phyloP scores from a whole-genome alignment of 805 yeast species.

The Geotrichum ghanense region DNA sequence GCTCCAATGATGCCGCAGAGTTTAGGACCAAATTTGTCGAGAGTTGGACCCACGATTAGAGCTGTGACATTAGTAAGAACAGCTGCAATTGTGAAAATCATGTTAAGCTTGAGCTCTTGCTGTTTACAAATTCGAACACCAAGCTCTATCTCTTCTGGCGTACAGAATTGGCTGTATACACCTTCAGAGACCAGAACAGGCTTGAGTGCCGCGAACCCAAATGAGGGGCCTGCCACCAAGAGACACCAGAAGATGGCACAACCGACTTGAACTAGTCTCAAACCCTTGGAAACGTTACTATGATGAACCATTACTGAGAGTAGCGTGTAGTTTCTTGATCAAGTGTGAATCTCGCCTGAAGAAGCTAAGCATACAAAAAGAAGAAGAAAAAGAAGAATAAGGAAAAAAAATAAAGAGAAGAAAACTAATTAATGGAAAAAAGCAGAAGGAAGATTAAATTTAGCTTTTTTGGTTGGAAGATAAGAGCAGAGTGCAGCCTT shows the following conservation, averaged over 20 bases:
- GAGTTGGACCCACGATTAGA: conserved; percentile 65
- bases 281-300: background rate
- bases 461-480: too few relatives aligned
- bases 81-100: conserved; percentile 78
- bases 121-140: conserved; percentile 37
- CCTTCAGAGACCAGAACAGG: conserved; percentile 71
- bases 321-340: too few relatives aligned
- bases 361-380: too few relatives aligned
- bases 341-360: too few relatives aligned
- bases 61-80: conserved; percentile 79
- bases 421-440: too few relatives aligned
- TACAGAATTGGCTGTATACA: conserved; percentile 56
- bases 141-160: conserved; percentile 19
- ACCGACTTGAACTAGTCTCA: conserved; percentile 35
- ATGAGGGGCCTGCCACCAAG: conserved; percentile 84
- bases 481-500: too few relatives aligned
- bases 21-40: conserved; percentile 75
- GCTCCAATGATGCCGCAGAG: conserved; percentile 70
- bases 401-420: too few relatives aligned
- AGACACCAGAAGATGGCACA: conserved; percentile 85
- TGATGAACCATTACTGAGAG: conserved; percentile 4
- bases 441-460: too few relatives aligned
- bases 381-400: too few relatives aligned
- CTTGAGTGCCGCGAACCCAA: conserved; percentile 92
- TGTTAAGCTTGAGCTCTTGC: conserved; percentile 77